Percentiles rank a stretch among this genome's conserved stretches.
Evolutionary conservation across 148 eudicot genomes (phyloP).

Genomic region (Arbutus unedo): DNA sequence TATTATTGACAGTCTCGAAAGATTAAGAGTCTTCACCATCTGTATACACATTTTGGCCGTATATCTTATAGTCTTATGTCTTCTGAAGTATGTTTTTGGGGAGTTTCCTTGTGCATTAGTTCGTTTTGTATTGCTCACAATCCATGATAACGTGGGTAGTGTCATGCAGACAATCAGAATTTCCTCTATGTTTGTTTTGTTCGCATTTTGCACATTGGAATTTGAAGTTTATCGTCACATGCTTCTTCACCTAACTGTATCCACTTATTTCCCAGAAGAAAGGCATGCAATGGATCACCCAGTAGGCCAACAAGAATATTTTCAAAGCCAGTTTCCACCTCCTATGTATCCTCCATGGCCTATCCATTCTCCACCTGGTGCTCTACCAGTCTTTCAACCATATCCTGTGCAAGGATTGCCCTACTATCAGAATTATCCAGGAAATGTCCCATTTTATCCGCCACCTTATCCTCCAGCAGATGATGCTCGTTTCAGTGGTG

Average conservation of each 20-base stretch:
- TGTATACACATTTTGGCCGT: background rate
- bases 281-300: conserved; percentile 33
- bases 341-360: conserved; percentile 83
- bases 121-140: background rate
- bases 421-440: conserved; percentile 65
- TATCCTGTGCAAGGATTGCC: conserved; percentile 87
- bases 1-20: background rate
- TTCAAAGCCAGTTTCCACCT: conserved; percentile 61
- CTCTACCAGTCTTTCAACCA: conserved; percentile 60
- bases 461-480: conserved; percentile 57
- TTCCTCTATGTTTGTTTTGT: background rate
- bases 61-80: background rate
- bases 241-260: background rate
- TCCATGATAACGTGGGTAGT: background rate
- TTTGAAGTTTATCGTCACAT: background rate
- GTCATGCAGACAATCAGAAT: background rate
- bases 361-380: conserved; percentile 63
- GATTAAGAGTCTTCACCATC: background rate
- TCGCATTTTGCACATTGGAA: background rate
- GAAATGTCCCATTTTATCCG: conserved; percentile 51
- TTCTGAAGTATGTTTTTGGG: background rate
- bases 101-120: background rate
- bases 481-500: conserved; percentile 37
- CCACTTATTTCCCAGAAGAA: conserved; percentile 29
- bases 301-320: conserved; percentile 49